Evolutionary conservation across 2,329 filamentous ascomycete genomes (phyloP).

Genomic region (Aspergillus terreus): DNA sequence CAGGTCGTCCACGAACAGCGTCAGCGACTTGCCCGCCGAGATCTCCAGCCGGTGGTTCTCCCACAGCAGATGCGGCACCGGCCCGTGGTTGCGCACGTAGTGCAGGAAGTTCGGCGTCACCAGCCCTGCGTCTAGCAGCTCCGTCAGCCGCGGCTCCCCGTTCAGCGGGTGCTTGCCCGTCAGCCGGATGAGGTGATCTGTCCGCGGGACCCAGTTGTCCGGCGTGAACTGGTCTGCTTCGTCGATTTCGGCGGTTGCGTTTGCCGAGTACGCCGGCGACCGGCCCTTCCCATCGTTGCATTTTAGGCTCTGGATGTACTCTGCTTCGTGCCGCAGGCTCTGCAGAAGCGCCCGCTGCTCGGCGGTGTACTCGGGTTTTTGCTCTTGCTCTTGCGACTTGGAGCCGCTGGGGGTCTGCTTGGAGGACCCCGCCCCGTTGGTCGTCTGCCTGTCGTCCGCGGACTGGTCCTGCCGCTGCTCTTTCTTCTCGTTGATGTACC

Average conservation of each 20-base stretch:
- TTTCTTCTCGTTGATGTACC: slow-evolving; percentile 47
- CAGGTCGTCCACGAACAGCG: slow-evolving; percentile 46
- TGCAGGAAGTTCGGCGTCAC: slow-evolving; percentile 52
- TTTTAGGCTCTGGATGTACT: slow-evolving; percentile 36
- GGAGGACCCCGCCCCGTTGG: neutral
- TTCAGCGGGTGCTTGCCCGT: slow-evolving; percentile 55
- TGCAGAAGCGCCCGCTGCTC: slow-evolving; percentile 45
- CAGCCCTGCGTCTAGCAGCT: slow-evolving; percentile 45
- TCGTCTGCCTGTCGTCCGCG: slow-evolving; percentile 8
- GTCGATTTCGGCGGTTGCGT: slow-evolving; percentile 39
- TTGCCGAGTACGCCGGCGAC: slow-evolving; percentile 32
- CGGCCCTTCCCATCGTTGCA: slow-evolving; percentile 45
- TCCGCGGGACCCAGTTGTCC: slow-evolving; percentile 53
- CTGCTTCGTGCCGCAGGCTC: slow-evolving; percentile 42
- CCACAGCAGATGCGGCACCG: slow-evolving; percentile 50
- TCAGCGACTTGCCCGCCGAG: slow-evolving; percentile 33
- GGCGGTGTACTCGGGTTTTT: slow-evolving; percentile 31
- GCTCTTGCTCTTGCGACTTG: slow-evolving; percentile 3
- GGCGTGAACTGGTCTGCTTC: slow-evolving; percentile 51
- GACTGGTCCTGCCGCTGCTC: slow-evolving; percentile 21
- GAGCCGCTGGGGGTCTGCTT: neutral
- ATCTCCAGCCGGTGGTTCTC: slow-evolving; percentile 49
- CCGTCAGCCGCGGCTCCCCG: slow-evolving; percentile 43
- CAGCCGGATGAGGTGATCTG: slow-evolving; percentile 45
- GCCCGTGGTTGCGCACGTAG: slow-evolving; percentile 54